phyloP scores from a whole-genome alignment of 441 rosid species.

The Capsella rubella region DNA sequence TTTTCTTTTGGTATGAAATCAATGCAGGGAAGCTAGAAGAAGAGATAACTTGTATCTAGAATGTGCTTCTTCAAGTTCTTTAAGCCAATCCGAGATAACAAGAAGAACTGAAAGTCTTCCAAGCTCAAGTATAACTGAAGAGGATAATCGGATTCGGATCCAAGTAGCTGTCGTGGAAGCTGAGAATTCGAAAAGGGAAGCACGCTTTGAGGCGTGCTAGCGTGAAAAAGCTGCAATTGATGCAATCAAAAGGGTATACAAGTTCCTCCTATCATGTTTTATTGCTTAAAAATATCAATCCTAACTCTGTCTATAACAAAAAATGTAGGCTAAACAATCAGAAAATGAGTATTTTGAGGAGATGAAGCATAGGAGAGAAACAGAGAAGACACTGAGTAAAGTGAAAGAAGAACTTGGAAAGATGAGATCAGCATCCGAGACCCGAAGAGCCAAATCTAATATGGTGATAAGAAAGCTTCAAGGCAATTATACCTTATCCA shows the following conservation, averaged over 20 bases:
- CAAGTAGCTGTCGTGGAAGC: slow-evolving; percentile 59
- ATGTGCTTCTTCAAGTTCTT: slow-evolving; percentile 17
- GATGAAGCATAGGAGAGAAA: slow-evolving; percentile 61
- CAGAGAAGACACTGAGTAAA: slow-evolving; percentile 58
- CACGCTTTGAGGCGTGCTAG: slow-evolving; percentile 58
- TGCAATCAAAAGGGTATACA: slow-evolving; percentile 67
- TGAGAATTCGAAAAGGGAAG: slow-evolving; percentile 56
- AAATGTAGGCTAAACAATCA: slow-evolving; percentile 58
- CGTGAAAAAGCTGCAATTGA: slow-evolving; percentile 62
- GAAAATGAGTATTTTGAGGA: slow-evolving; percentile 62
- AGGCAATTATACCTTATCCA: slow-evolving; percentile 66
- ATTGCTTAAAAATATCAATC: not conserved
- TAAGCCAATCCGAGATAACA: slow-evolving; percentile 3
- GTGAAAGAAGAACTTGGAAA: slow-evolving; percentile 53
- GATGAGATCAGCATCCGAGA: slow-evolving; percentile 58
- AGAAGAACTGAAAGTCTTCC: slow-evolving; percentile 7
- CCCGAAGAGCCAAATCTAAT: slow-evolving; percentile 58
- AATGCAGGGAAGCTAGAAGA: slow-evolving; percentile 36
- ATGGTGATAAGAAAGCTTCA: slow-evolving; percentile 60
- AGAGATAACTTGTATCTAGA: slow-evolving; percentile 10
- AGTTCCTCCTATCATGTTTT: not conserved
- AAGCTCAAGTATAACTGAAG: slow-evolving; percentile 24
- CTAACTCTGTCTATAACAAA: not conserved
- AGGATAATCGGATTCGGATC: slow-evolving; percentile 56
- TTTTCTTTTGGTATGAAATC: not conserved